Evolutionary conservation across 2,329 filamentous ascomycete genomes (phyloP).

Genomic region (Sporothrix humicola): DNA sequence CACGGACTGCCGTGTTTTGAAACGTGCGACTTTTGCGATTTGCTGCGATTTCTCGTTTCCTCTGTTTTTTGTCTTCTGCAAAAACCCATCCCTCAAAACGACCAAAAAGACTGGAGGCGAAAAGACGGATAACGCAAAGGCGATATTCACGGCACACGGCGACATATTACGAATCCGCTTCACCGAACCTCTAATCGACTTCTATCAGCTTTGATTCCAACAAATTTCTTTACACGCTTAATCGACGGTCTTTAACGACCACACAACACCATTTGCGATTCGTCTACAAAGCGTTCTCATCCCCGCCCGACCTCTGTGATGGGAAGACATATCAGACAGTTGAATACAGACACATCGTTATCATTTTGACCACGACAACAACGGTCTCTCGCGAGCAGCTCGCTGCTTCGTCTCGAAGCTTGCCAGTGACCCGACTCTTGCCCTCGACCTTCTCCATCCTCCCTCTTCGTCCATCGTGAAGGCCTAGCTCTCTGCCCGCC

Average conservation of each 20-base stretch:
- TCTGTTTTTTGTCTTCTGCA: neutral
- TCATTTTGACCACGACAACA: slow-evolving; percentile 17
- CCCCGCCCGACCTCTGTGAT: neutral
- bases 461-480: neutral
- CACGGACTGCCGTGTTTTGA: slow-evolving; percentile 28
- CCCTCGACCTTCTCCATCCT: neutral
- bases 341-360: neutral
- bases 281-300: too few species aligned
- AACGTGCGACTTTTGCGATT: slow-evolving; percentile 19
- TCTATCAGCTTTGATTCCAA: too few species aligned
- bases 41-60: slow-evolving; percentile 8
- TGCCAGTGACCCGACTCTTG: slow-evolving; percentile 7
- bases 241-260: too few species aligned
- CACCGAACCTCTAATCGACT: too few species aligned
- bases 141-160: neutral
- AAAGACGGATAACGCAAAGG: neutral
- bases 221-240: too few species aligned
- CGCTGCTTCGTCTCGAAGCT: slow-evolving; percentile 24
- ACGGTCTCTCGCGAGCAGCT: neutral
- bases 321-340: neutral
- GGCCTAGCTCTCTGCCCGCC: slow-evolving; percentile 41
- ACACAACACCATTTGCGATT: too few species aligned
- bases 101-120: neutral
- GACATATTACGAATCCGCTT: neutral
- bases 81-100: neutral